A percentile compares a stretch with the other conserved stretches of the same genome.
phyloP scores from a whole-genome alignment of 768 basidiomycete genomes.

The Tremella fuciformis region DNA sequence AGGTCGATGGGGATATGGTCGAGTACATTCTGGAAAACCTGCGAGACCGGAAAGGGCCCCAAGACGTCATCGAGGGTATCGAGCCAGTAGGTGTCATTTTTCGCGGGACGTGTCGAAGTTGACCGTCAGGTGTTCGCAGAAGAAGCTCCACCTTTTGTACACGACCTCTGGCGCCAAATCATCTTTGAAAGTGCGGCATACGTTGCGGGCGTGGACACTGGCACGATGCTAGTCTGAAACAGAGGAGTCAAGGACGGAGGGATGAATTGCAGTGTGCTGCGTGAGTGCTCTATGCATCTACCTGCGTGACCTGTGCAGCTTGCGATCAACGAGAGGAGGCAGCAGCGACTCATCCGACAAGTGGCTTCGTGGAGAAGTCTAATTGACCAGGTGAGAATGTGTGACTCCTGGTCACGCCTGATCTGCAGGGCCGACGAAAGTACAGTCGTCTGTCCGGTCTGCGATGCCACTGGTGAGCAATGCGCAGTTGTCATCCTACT shows the following conservation, averaged over 20 bases:
- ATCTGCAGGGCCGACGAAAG: neutral
- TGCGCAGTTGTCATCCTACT: too few species aligned
- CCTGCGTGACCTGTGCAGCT: too few species aligned
- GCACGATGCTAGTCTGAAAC: slow-evolving; percentile 65
- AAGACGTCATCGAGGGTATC: slow-evolving; percentile 81
- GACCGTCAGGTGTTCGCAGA: slow-evolving; percentile 76
- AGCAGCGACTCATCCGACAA: too few species aligned
- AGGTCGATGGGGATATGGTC: slow-evolving; percentile 87
- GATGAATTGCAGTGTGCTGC: neutral
- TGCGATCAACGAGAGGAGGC: too few species aligned
- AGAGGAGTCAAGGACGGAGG: neutral
- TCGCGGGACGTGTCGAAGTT: slow-evolving; percentile 3
- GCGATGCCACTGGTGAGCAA: neutral
- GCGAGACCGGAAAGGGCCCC: slow-evolving; percentile 81
- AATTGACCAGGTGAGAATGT: neutral
- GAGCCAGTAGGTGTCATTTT: slow-evolving; percentile 68
- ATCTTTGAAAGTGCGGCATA: slow-evolving; percentile 95
- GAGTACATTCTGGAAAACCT: slow-evolving; percentile 92
- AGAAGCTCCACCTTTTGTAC: slow-evolving; percentile 75
- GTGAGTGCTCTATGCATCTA: slow-evolving; percentile 2
- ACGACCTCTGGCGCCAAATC: slow-evolving; percentile 82
- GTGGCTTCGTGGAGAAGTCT: too few species aligned
- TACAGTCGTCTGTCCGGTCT: too few species aligned
- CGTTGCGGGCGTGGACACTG: slow-evolving; percentile 81
- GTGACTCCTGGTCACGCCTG: neutral